Base-by-base conservation (phyloP, 176 grass and related monocot species). In the Hordeum marinum region DNA sequence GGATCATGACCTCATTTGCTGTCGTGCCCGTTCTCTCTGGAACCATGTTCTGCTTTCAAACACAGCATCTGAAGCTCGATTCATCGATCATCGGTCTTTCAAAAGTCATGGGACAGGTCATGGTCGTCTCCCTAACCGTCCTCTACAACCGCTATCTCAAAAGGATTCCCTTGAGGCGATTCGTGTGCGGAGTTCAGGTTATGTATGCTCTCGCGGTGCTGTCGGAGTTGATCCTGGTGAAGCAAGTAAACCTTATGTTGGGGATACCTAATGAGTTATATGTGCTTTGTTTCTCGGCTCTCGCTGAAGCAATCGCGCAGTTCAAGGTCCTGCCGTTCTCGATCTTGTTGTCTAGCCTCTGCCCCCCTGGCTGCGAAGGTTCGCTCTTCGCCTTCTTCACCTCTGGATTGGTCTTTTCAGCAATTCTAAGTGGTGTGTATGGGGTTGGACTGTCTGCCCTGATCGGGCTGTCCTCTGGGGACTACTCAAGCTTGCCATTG, bases 1-100 rank as follows among this genome's bases (percentile, higher is more conserved):
- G 94, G 94, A 91, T 94, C 35, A 94, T 94, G 66, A 87, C 88
- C 48, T 97, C 94, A 3, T 87, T 97, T 18, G 92, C 92, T 8
- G 64, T 92, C 46, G 92, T 97, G n/a, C 94, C 94, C 20, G 41
- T 89, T 87, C 82, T 97, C 63, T 92, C 92, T 69, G 94, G 94
- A 36, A 89, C 92, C 0, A 94, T 91, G 88, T 97, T 97, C 75
- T 97, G 92, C 74, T 97, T 91, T 76, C 94, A 97, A 68, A 97
- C 92, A 34, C 92, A 94, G 73, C 60, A 86, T 61, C 70, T 97
- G 46, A 94, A 94, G 39, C 90, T 97, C 32, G 89, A 97, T 80
- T 84, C 95, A 62, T 92, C 89, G 0, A 66, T 94, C 69, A 97
- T 97, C 13, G 95, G 95, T 23, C 77, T 97, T 37, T 94, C 95